These are phyloP conservation scores for Fraxinus latifolia DNA, from an alignment of 305 asterid species.

Conservation along the genomic window DNA sequence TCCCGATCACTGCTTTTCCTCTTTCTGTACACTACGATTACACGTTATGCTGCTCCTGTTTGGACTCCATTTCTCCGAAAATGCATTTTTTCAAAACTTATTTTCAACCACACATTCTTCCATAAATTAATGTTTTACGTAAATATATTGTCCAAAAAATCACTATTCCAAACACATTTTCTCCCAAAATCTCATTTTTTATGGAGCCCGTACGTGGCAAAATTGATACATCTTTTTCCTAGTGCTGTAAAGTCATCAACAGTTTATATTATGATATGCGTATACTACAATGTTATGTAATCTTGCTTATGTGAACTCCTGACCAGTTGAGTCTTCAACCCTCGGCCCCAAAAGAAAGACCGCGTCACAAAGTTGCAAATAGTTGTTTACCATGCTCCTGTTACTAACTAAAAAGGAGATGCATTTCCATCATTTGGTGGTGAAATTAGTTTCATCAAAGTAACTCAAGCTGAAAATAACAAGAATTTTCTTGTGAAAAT, in stretches of 20 bases:
- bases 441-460: neutral
- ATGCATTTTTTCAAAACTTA: too few relatives aligned
- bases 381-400: neutral
- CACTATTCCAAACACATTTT: neutral
- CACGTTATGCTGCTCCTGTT: neutral
- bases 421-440: neutral
- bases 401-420: neutral
- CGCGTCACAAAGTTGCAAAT: neutral
- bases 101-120: neutral
- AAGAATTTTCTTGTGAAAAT: neutral
- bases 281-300: neutral
- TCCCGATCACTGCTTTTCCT: neutral
- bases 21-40: neutral
- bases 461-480: neutral
- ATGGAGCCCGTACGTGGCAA: neutral
- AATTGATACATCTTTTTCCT: neutral
- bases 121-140: neutral
- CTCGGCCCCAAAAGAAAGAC: neutral
- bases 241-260: neutral
- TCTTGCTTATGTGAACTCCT: neutral
- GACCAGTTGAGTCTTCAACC: neutral
- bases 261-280: neutral
- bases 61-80: neutral
- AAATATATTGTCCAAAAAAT: neutral
- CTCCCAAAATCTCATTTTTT: neutral